These are phyloP conservation scores for Colletotrichum musicola DNA, from an alignment of 2,329 filamentous ascomycete genomes.

Conservation along the genomic window DNA sequence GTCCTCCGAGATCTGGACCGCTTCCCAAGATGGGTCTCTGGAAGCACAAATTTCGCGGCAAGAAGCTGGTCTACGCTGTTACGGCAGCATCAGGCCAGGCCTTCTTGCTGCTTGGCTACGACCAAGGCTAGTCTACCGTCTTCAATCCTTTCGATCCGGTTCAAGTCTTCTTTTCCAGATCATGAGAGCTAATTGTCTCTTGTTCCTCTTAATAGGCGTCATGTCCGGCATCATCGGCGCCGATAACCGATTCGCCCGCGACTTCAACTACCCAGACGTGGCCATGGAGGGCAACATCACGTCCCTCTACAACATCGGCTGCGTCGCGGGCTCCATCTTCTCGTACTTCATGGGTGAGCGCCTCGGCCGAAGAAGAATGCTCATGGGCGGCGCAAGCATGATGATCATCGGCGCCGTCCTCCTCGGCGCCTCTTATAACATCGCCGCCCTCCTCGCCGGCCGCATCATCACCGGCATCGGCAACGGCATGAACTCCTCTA, in stretches of 20 bases:
- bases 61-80: not conserved
- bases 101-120: slow-evolving; percentile 10
- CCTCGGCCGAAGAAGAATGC: too few species aligned
- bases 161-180: not conserved
- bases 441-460: slow-evolving; percentile 58
- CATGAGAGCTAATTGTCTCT: not conserved
- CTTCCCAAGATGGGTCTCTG: not conserved
- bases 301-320: slow-evolving; percentile 47
- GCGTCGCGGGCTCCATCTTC: slow-evolving; percentile 46
- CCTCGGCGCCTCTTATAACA: not conserved
- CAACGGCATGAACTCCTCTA: slow-evolving; percentile 53
- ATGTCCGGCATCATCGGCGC: slow-evolving; percentile 52
- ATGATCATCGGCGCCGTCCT: slow-evolving; percentile 35
- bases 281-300: slow-evolving; percentile 53
- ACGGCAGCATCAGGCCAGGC: slow-evolving; percentile 2
- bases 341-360: slow-evolving; percentile 47
- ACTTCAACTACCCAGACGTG: slow-evolving; percentile 52
- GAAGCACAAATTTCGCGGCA: slow-evolving; percentile 10
- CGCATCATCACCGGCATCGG: slow-evolving; percentile 60
- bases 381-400: too few species aligned
- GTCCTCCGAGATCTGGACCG: not conserved
- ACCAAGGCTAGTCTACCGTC: slow-evolving; percentile 2
- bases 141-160: not conserved
- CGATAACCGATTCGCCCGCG: slow-evolving; percentile 53
- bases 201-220: slow-evolving; percentile 33